Conservation (phyloP, 2,329 filamentous ascomycete species). For the Exophiala sideris region DNA sequence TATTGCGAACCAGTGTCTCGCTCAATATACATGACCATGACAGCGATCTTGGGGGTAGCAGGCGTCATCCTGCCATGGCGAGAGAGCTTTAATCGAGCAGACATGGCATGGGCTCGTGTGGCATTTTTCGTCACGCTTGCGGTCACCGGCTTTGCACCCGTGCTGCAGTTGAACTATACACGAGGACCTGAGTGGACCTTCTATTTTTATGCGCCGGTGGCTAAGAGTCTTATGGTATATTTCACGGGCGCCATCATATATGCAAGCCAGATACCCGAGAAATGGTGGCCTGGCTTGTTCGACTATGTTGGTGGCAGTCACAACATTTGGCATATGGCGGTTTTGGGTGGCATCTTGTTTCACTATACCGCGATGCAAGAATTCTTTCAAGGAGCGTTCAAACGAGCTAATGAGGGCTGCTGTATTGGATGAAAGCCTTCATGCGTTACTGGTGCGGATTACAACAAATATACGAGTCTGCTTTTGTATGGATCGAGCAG, state of each 20-base stretch:
- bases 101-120: slow-evolving; percentile 92
- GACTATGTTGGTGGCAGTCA: slow-evolving; percentile 95
- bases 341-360: slow-evolving; percentile 92
- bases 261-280: slow-evolving; percentile 85
- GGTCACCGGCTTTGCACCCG: slow-evolving; percentile 81
- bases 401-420: slow-evolving; percentile 51
- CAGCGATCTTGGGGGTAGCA: slow-evolving; percentile 74
- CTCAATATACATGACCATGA: slow-evolving; percentile 80
- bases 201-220: slow-evolving; percentile 83
- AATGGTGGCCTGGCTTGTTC: slow-evolving; percentile 88
- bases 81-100: slow-evolving; percentile 83
- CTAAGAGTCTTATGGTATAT: slow-evolving; percentile 84
- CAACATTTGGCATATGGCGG: slow-evolving; percentile 95
- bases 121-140: slow-evolving; percentile 86
- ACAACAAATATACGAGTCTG: not conserved
- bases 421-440: slow-evolving; percentile 9
- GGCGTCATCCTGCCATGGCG: slow-evolving; percentile 95
- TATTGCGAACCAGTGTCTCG: slow-evolving; percentile 91
- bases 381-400: slow-evolving; percentile 79
- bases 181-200: slow-evolving; percentile 77
- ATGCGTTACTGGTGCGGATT: no score
- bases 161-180: slow-evolving; percentile 75
- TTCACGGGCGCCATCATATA: slow-evolving; percentile 81
- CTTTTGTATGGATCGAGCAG: not conserved
- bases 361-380: slow-evolving; percentile 96